A percentile compares a stretch with the other conserved stretches of the same genome.
Conservation (phyloP, 192 early-diverging fungal genomes). For the Coemansia sp. region DNA sequence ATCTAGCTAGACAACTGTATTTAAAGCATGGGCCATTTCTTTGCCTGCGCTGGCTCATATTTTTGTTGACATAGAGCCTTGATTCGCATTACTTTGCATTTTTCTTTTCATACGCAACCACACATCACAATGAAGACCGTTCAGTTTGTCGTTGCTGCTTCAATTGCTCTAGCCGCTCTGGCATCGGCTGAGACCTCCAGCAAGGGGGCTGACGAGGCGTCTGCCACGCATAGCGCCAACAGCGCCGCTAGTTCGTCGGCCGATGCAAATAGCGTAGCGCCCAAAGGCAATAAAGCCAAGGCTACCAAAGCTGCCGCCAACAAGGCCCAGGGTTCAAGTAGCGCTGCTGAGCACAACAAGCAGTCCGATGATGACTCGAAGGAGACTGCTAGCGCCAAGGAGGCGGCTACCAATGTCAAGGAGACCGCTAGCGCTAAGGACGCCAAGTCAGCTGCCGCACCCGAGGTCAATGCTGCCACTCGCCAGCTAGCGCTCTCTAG, state of each 20-base stretch:
- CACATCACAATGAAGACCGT: constrained; percentile 31
- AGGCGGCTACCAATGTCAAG: not conserved
- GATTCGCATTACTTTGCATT: not conserved
- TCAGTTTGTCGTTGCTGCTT: constrained; percentile 31
- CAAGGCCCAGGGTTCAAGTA: constrained; percentile 4
- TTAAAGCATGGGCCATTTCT: not conserved
- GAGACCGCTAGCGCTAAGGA: constrained; percentile 33
- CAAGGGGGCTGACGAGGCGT: constrained; percentile 9
- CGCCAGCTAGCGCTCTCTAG: constrained; percentile 43
- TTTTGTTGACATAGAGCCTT: not conserved
- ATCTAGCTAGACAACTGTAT: not conserved
- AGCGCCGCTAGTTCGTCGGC: constrained; percentile 9
- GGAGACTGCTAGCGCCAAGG: constrained; percentile 28
- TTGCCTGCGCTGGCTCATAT: not conserved
- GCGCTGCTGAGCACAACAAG: constrained; percentile 13
- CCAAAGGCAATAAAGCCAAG: constrained; percentile 21
- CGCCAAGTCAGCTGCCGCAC: constrained; percentile 11
- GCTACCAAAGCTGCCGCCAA: constrained; percentile 12
- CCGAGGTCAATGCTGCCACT: constrained; percentile 37
- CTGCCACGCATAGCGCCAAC: not conserved
- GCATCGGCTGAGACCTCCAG: constrained; percentile 29
- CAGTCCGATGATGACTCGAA: constrained; percentile 23
- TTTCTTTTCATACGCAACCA: not conserved
- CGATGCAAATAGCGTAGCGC: not conserved
- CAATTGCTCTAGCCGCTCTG: constrained; percentile 29